Evolutionary conservation across 352 stramenopile species (phyloP).

Genomic region (Pythium grandisporangium): DNA sequence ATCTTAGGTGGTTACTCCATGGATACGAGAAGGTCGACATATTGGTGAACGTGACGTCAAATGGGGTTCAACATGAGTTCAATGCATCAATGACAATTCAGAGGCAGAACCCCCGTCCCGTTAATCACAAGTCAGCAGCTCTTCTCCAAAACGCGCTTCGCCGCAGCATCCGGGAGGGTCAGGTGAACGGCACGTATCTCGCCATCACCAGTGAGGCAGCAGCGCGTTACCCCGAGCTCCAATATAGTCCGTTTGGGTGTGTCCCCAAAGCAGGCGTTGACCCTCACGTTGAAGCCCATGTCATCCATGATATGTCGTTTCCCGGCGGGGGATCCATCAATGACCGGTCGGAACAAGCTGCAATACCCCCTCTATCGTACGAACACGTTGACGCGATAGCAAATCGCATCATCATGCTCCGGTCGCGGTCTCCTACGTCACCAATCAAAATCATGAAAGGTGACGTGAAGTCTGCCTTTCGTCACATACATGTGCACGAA

Average conservation of each 20-base stretch:
- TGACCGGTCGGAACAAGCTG: not conserved
- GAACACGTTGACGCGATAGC: not conserved
- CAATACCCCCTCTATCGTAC: not conserved
- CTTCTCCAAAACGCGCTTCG: not conserved
- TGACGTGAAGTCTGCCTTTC: slow-evolving; percentile 6
- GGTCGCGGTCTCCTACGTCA: not conserved
- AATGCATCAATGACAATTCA: not conserved
- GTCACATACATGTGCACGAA: not conserved
- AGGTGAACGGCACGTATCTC: slow-evolving; percentile 7
- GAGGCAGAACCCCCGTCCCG: not conserved
- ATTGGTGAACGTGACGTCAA: not conserved
- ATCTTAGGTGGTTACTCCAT: not conserved
- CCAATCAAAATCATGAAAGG: not conserved
- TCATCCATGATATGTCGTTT: slow-evolving; percentile 6
- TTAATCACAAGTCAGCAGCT: slow-evolving; percentile 3
- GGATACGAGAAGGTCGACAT: not conserved
- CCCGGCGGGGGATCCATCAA: slow-evolving; percentile 1
- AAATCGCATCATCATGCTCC: not conserved
- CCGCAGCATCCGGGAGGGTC: slow-evolving; percentile 3
- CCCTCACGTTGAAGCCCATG: not conserved
- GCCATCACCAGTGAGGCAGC: not conserved
- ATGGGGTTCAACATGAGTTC: not conserved
- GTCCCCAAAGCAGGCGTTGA: slow-evolving; percentile 1
- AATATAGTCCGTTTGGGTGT: slow-evolving; percentile 3
- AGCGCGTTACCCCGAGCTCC: not conserved